Base-by-base conservation (phyloP, 2,329 filamentous ascomycete genomes). In the Alternaria triticimaculans region DNA sequence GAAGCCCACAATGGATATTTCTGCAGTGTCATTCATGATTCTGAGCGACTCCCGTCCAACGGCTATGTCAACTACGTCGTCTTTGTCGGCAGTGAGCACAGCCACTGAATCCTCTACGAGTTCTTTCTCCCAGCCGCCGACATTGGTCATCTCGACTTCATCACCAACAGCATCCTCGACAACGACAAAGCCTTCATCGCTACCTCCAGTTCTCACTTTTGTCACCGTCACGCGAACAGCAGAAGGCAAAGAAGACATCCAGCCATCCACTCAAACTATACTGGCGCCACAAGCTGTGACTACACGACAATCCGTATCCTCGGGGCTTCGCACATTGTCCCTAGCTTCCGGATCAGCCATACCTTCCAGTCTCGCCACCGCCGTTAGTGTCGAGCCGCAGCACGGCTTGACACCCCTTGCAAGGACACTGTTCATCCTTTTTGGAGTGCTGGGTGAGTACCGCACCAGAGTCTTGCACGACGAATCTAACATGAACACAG, bases 391-490 rank as follows among this genome's bases (percentile, higher is more conserved):
- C 20, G 56, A 55, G 25, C 44, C 48, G n/a, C 23, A 43, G 18
- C 26, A 44, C 23, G 50, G 62, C n/a, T 56, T 65, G 54, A 55
- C 53, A 2, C 62, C 65, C 6, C 44, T 60, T 3, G 54, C 59
- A 49, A 60, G 59, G 33, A 51, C 65, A 14, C 28, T 67, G 11
- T 65, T 67, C 28, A 65, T 67, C 18, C 49, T 63, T 12, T 60
- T 67, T 14, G 62, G 62, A 3, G 65, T 65, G 0, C 43, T 65
- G 11, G 65, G 65, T 65, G 41, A 48, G 48, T 12, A 26, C 2
- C 11, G 9, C 7, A 5, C 11, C 28, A n/a, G 2, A 37, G 2
- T 2, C 48, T 49, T 10, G 11, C 21, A 37, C 6, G 50, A 14
- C 9, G 18, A 30, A 11, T 18, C 59, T 60, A 28, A 60, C 15